phyloP scores from a whole-genome alignment of 1,139 yeast genomes.

The Protomyces arabidopsidicola region DNA sequence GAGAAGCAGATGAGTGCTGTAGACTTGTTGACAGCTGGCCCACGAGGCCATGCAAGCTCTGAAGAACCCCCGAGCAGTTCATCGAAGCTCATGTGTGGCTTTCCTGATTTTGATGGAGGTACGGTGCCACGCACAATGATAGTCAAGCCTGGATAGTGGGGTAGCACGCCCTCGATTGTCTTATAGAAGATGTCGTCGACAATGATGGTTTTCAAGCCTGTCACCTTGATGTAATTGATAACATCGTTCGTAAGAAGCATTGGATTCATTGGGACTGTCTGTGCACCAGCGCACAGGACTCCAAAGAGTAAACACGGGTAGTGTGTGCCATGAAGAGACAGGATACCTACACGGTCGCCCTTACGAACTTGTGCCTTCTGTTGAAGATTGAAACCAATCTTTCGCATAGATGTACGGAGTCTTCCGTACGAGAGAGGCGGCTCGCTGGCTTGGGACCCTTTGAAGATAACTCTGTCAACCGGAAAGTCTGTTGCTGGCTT shows the following conservation, averaged over 20 bases:
- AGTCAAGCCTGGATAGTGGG: neutral
- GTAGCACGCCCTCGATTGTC: neutral
- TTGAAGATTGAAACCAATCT: neutral
- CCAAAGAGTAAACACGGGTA: constrained; percentile 2
- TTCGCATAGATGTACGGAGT: neutral
- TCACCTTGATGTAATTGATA: constrained; percentile 3
- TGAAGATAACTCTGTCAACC: neutral
- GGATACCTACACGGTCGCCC: constrained; percentile 4
- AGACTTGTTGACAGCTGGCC: neutral
- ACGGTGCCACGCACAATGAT: neutral
- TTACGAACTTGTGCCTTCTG: neutral
- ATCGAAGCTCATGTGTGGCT: neutral
- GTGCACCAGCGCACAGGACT: constrained; percentile 13
- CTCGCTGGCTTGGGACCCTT: neutral
- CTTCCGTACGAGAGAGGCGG: neutral
- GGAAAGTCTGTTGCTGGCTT: constrained; percentile 2
- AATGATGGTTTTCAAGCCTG: neutral
- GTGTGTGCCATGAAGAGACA: constrained; percentile 7
- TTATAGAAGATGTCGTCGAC: neutral
- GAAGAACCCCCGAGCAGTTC: neutral
- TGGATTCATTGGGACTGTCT: constrained; percentile 1
- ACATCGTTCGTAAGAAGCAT: neutral
- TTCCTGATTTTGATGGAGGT: neutral
- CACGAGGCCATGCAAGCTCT: constrained; percentile 6
- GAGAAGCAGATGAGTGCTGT: constrained; percentile 7